Evolutionary conservation across 441 rosid species (phyloP), one percentile per base, ranked within the genome.

Genomic region (Cnidoscolus chayamansa): DNA sequence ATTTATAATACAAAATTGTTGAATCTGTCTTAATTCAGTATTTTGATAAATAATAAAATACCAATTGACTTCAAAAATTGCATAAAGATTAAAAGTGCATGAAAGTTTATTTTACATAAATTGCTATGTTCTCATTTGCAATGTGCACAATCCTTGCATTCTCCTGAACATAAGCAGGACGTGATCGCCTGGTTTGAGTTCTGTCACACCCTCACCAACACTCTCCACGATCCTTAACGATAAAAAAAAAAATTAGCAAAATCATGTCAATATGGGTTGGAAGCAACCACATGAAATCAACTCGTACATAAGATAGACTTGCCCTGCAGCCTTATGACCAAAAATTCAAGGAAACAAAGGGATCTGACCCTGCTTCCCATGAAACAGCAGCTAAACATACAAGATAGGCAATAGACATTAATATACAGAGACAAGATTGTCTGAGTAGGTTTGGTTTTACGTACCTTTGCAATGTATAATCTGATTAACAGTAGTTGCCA

Each of bases 301-400:
- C 45, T 40, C 45, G 6, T 4, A 35, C 4, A 35, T 35, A 35
- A 35, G 37, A 35, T 35, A 10, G 7, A n/a, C 7, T 7, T 74
- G 85, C 84, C 85, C 85, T 63, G 81, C 83, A 3, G 85, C 90
- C 63, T 84, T 86, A 63, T 86, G 88, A 48, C 84, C 87, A 49
- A 70, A 72, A 1, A 84, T 84, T 56, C 89, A 63, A 45, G 89
- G 88, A 69, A 84, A 86, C 54, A 86, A 37, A 7, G 88, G 84
- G 35, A 45, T 66, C 57, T 86, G 86, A 0, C 85, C 86, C 87
- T 0, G 97, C 90, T 72, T 90, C 90, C 97, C 94, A 87, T 68
- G 90, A 89, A 49, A 89, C 94, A 11, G 91, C 89, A 48, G 94
- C 97, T 86, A 17, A 5, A 40, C 7, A 40, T 3, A 40, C 88